Evolutionary conservation across 345 rosid species (phyloP), one percentile per base, ranked within the genome.

Genomic region (Hibiscus trionum): DNA sequence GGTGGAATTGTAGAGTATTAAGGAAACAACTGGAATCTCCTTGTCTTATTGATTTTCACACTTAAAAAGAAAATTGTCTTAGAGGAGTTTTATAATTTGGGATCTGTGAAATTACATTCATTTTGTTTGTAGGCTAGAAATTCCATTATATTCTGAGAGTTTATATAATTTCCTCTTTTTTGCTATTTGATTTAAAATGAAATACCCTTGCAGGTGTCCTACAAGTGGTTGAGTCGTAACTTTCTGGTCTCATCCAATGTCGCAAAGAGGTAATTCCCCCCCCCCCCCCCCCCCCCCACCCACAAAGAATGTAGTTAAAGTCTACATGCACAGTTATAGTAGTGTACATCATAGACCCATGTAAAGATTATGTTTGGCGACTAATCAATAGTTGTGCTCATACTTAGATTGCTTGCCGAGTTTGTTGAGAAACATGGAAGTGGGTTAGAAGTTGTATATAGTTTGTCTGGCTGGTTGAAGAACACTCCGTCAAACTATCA

Each of bases 181-280:
- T 12, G 31, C 6, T 26, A 60, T 60, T 27, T 60, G 31, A 26
- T 69, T 77, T 19, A 71, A 27, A 75, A 44, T 69, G 59, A 15
- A 19, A 24, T 11, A 70, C 24, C 60, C 68, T 86, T 75, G 75
- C 87, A 95, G 99, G 97, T 95, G 75, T 92, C 99, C 27, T 95
- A 84, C 81, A 95, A 95, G 81, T 95, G 99, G 99, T 78, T 95
- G 71, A 92, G 97, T 83, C 92, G 97, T 70, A 90, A 88, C 47
- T 95, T 88, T 76, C 81, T 80, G 61, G 79, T 90, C 47, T 80
- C 99, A 29, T 92, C 99, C 66, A 82, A 88, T 72, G 75, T 84
- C 49, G 96, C 99, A 12, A 89, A 95, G 82, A 86, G 93, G 99
- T 90, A 75, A 42, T 8, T 14, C 4, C 21, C 2, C 47, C 17